A percentile compares a stretch with the other conserved stretches of the same genome.
Evolutionary conservation across 306 rosid species (phyloP).

Genomic region (Purshia tridentata): DNA sequence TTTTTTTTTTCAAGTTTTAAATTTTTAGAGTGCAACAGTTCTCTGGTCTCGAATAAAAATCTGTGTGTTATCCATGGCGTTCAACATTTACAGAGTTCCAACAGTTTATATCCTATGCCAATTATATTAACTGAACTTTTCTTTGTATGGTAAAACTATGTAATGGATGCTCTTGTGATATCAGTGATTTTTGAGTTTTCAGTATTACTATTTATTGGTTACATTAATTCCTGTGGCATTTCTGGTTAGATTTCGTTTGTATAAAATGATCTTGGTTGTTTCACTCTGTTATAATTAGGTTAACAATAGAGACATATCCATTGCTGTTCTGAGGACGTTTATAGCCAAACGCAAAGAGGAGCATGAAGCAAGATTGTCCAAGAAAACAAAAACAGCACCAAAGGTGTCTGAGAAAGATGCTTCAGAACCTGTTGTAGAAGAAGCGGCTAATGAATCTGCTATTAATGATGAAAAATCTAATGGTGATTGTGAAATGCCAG

Average conservation of each 20-base stretch:
- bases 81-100: too few species aligned
- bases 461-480: slow-evolving; percentile 41
- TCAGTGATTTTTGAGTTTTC: background rate
- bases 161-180: background rate
- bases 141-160: background rate
- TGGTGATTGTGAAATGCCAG: slow-evolving; percentile 46
- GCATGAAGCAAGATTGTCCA: slow-evolving; percentile 57
- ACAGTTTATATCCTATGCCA: background rate
- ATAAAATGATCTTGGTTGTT: slow-evolving; percentile 19
- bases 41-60: background rate
- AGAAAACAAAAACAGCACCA: slow-evolving; percentile 44
- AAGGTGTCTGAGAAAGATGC: slow-evolving; percentile 46
- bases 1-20: background rate
- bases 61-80: too few species aligned
- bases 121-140: background rate
- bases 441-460: slow-evolving; percentile 35
- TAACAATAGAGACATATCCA: slow-evolving; percentile 88
- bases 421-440: slow-evolving; percentile 48
- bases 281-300: slow-evolving; percentile 52
- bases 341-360: slow-evolving; percentile 65
- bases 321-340: slow-evolving; percentile 89
- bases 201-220: background rate
- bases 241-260: background rate
- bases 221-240: background rate
- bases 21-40: background rate